Evolutionary conservation across 306 rosid species (phyloP).

Genomic region (Quercus alba): DNA sequence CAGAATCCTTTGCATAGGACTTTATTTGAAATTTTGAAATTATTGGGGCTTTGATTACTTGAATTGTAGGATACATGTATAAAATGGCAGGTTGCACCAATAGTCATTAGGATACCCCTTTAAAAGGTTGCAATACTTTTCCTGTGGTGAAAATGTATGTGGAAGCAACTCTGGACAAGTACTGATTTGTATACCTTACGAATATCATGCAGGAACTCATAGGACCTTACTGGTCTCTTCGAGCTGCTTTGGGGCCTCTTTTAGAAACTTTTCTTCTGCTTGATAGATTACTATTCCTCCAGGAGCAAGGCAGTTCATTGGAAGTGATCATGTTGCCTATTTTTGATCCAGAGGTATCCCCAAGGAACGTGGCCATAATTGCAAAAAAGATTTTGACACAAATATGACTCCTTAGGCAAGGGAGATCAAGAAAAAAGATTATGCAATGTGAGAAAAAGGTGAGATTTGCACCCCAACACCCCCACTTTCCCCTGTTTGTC

Average conservation of each 20-base stretch:
- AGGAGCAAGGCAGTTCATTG: slow-evolving; percentile 65
- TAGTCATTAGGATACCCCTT: background rate
- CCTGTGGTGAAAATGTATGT: background rate
- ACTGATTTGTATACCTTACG: slow-evolving; percentile 7
- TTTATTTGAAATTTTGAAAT: background rate
- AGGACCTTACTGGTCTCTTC: slow-evolving; percentile 94
- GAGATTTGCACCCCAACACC: background rate
- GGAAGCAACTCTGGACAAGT: background rate
- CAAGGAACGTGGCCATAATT: slow-evolving; percentile 85
- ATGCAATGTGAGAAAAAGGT: background rate
- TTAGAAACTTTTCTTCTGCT: slow-evolving; percentile 85
- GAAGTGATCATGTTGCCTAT: slow-evolving; percentile 66
- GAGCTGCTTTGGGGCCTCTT: slow-evolving; percentile 90
- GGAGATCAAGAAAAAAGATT: slow-evolving; percentile 5
- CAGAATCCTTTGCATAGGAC: background rate
- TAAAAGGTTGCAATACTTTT: background rate
- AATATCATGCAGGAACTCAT: slow-evolving; percentile 58
- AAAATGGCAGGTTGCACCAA: background rate
- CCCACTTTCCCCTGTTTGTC: background rate
- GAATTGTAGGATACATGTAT: background rate
- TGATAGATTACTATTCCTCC: slow-evolving; percentile 84
- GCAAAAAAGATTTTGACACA: slow-evolving; percentile 52
- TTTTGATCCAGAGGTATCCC: slow-evolving; percentile 78
- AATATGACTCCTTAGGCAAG: slow-evolving; percentile 26
- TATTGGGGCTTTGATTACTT: background rate